Conservation (phyloP, 805 yeast genomes). For the Candida nonsorbophila region DNA sequence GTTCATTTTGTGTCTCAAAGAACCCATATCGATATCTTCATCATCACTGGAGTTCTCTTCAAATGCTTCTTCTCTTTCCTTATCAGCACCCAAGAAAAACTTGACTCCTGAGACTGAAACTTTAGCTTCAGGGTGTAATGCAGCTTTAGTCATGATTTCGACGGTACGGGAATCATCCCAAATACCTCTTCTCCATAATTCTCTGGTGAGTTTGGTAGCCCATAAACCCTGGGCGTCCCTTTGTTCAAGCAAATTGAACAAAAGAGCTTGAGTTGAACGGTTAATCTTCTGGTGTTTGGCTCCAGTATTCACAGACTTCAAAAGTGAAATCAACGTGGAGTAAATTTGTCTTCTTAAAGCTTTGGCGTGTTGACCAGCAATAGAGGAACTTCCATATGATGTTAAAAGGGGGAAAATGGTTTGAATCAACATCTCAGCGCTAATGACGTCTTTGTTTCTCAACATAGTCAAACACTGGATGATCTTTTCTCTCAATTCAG, state of each 20-base stretch:
- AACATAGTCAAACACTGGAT: slow-evolving; percentile 86
- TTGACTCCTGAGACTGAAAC: slow-evolving; percentile 85
- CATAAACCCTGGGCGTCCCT: slow-evolving; percentile 78
- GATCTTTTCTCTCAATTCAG: slow-evolving; percentile 87
- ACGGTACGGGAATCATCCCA: slow-evolving; percentile 98
- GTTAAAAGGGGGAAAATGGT: slow-evolving; percentile 81
- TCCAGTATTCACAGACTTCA: slow-evolving; percentile 83
- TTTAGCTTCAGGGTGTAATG: slow-evolving; percentile 80
- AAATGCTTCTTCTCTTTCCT: slow-evolving; percentile 80
- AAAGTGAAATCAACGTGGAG: slow-evolving; percentile 65
- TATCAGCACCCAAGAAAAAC: slow-evolving; percentile 93
- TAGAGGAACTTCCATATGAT: slow-evolving; percentile 47
- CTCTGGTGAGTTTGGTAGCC: slow-evolving; percentile 94
- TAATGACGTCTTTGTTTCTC: slow-evolving; percentile 75
- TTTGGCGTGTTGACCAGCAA: slow-evolving; percentile 62
- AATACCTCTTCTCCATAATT: slow-evolving; percentile 94
- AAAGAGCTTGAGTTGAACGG: slow-evolving; percentile 83
- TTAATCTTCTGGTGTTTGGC: slow-evolving; percentile 86
- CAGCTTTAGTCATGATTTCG: slow-evolving; percentile 96
- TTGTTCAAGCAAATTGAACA: slow-evolving; percentile 81
- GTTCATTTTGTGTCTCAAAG: slow-evolving; percentile 74
- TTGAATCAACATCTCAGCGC: slow-evolving; percentile 77
- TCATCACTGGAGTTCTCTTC: slow-evolving; percentile 71
- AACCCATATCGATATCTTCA: slow-evolving; percentile 63
- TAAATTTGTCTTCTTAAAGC: slow-evolving; percentile 80